Evolutionary conservation across 495 filamentous ascomycete genomes (phyloP).

Genomic region (Xylaria intraflava): DNA sequence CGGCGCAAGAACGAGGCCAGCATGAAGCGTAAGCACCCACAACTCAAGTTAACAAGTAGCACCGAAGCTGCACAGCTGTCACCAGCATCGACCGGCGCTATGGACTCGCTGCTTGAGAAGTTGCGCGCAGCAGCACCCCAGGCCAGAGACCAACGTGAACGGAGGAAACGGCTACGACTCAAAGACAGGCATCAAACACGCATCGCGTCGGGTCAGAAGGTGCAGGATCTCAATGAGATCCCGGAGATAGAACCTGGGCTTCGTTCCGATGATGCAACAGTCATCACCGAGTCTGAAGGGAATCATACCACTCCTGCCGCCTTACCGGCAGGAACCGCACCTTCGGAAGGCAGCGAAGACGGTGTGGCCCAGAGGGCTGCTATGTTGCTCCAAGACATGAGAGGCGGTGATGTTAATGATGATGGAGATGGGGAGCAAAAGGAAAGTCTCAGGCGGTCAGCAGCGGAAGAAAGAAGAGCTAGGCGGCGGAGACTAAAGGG

Average conservation of each 20-base stretch:
- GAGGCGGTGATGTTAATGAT: conserved; percentile 54
- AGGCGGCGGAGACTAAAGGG: conserved; percentile 27
- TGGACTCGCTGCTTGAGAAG: conserved; percentile 96
- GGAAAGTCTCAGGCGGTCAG: conserved; percentile 49
- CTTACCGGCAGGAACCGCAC: conserved; percentile 35
- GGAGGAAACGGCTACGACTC: conserved; percentile 76
- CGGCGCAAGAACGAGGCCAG: conserved; percentile 78
- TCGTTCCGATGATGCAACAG: conserved; percentile 12
- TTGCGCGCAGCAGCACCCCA: conserved; percentile 88
- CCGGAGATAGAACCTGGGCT: conserved; percentile 38
- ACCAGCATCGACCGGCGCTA: conserved; percentile 79
- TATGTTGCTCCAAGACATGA: conserved; percentile 71
- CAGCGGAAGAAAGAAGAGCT: conserved; percentile 26
- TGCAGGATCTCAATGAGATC: conserved; percentile 59
- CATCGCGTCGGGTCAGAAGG: conserved; percentile 76
- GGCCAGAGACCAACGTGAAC: conserved; percentile 76
- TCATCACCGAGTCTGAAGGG: conserved; percentile 27
- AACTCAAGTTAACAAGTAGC: conserved; percentile 55
- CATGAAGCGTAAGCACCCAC: conserved; percentile 77
- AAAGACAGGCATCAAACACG: conserved; percentile 92
- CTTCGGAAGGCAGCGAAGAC: conserved; percentile 53
- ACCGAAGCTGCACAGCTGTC: conserved; percentile 47
- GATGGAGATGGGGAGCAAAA: conserved; percentile 52
- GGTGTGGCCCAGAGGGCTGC: conserved; percentile 79
- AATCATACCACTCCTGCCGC: conserved; percentile 31